Conservation (phyloP, 805 yeast species). For the Starmerella apicola region DNA sequence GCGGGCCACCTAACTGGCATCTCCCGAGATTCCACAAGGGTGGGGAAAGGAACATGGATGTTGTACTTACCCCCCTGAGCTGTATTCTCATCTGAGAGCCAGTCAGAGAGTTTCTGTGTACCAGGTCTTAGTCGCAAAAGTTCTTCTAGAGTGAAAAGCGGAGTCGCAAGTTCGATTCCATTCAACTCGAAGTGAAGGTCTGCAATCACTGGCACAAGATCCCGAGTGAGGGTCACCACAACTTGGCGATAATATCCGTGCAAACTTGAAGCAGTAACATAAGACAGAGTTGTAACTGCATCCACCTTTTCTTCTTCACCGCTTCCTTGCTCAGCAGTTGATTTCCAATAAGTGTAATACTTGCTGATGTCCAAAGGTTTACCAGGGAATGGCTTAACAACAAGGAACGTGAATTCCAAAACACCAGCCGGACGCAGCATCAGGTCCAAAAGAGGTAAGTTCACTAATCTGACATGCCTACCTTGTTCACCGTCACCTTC, state of each 20-base stretch:
- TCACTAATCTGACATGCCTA: constrained; percentile 26
- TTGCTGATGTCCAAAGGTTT: constrained; percentile 73
- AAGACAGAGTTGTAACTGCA: constrained; percentile 34
- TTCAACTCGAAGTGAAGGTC: constrained; percentile 58
- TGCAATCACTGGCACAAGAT: constrained; percentile 67
- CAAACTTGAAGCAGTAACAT: constrained; percentile 84
- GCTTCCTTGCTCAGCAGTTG: constrained; percentile 38
- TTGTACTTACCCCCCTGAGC: constrained; percentile 15
- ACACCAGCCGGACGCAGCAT: constrained; percentile 75
- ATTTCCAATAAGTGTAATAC: constrained; percentile 95
- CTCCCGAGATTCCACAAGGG: constrained; percentile 16
- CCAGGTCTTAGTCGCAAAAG: constrained; percentile 16
- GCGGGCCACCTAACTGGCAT: constrained; percentile 27
- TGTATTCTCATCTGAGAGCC: constrained; percentile 37
- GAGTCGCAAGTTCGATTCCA: constrained; percentile 42
- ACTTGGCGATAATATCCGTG: constrained; percentile 66
- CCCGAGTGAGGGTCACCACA: constrained; percentile 58
- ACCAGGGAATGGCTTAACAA: constrained; percentile 83
- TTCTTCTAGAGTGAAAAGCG: constrained; percentile 21
- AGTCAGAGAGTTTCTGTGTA: constrained; percentile 20
- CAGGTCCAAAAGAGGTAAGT: constrained; percentile 68
- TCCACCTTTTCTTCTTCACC: constrained; percentile 1
- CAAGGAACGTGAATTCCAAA: constrained; percentile 60
- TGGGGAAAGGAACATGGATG: constrained; percentile 24
- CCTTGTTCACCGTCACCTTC: constrained; percentile 11